Evolutionary conservation across 208 protist genomes (phyloP).

Genomic region (Acanthamoeba triangularis): DNA sequence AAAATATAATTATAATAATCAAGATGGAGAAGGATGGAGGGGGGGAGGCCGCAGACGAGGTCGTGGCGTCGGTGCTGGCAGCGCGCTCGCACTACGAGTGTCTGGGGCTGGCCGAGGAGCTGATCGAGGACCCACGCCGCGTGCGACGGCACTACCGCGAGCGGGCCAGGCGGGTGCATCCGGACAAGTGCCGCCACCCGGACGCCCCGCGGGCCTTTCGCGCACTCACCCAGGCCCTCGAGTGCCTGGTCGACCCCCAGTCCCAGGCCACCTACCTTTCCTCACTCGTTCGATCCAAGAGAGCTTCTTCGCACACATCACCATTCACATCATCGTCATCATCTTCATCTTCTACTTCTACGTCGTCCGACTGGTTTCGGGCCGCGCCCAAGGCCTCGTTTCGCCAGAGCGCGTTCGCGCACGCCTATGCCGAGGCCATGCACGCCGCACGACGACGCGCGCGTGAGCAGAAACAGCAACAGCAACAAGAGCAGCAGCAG

Average conservation of each 20-base stretch:
- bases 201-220: slow-evolving; percentile 30
- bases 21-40: not conserved
- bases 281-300: not conserved
- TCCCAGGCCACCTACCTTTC: not conserved
- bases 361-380: not conserved
- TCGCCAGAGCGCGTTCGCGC: not conserved
- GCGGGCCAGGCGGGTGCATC: not conserved
- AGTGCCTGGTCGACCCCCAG: slow-evolving; percentile 17
- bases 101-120: not conserved
- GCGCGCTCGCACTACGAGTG: slow-evolving; percentile 4
- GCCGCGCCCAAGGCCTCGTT: not conserved
- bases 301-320: not conserved
- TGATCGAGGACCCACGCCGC: not conserved
- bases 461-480: not conserved
- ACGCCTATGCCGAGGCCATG: slow-evolving; percentile 40
- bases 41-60: not conserved
- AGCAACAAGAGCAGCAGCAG: not conserved
- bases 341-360: not conserved
- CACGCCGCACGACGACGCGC: not conserved
- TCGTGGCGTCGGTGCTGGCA: not conserved
- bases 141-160: slow-evolving; percentile 27
- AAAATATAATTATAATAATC: not conserved
- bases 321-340: not conserved
- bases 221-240: not conserved
- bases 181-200: not conserved